phyloP scores from a whole-genome alignment of 305 asterid genomes.

The Ajuga reptans region DNA sequence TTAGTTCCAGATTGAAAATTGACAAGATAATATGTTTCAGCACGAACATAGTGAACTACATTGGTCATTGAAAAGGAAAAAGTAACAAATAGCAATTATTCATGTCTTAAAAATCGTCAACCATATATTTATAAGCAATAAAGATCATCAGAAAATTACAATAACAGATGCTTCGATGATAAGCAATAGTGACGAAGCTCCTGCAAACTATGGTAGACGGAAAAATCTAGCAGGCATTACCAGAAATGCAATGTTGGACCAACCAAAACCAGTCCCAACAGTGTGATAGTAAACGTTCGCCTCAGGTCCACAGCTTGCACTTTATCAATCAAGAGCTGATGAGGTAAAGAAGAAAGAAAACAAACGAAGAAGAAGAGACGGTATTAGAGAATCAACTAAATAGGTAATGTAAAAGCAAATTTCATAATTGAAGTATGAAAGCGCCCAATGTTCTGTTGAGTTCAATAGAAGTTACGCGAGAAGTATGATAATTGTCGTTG shows the following conservation, averaged over 20 bases:
- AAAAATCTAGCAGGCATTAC: slow-evolving; percentile 35
- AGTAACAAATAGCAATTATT: too few relatives aligned
- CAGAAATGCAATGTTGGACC: slow-evolving; percentile 93
- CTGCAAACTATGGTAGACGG: neutral
- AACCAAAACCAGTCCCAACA: slow-evolving; percentile 76
- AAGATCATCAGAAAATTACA: neutral
- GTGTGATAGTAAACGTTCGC: slow-evolving; percentile 63
- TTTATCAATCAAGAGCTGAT: slow-evolving; percentile 65
- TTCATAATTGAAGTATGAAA: neutral
- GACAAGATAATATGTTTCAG: neutral
- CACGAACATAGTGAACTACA: too few relatives aligned
- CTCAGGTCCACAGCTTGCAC: slow-evolving; percentile 60
- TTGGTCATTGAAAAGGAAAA: too few relatives aligned
- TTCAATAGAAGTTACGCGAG: neutral
- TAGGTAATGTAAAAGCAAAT: neutral
- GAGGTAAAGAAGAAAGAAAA: neutral
- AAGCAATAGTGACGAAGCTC: neutral
- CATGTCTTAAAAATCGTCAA: too few relatives aligned
- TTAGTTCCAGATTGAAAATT: slow-evolving; percentile 13
- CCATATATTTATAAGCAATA: neutral
- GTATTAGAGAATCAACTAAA: slow-evolving; percentile 4
- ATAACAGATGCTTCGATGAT: neutral
- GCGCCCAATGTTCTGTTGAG: neutral
- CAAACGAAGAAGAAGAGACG: neutral
- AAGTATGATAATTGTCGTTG: slow-evolving; percentile 1